Percentiles rank a stretch among this genome's conserved stretches.
Evolutionary conservation across 2,329 filamentous ascomycete genomes (phyloP).

Genomic region (Alternaria viburni): DNA sequence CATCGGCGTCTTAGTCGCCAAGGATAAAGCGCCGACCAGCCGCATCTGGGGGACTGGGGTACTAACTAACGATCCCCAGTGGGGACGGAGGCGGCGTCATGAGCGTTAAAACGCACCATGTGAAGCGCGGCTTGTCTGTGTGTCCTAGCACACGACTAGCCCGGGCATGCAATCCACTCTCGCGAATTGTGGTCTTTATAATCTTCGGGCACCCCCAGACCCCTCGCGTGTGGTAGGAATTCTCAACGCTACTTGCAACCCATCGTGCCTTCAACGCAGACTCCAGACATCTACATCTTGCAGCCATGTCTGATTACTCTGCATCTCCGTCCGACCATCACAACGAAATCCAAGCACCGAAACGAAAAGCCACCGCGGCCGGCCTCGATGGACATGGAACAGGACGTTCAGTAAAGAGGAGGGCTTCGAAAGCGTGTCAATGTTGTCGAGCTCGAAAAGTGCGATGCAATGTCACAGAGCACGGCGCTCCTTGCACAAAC

Average conservation of each 20-base stretch:
- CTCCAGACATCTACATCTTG: conserved; percentile 18
- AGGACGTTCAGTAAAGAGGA: conserved; percentile 72
- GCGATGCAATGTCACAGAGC: conserved; percentile 89
- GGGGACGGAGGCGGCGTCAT: conserved; percentile 43
- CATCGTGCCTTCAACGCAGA: conserved; percentile 19
- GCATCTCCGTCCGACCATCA: conserved; percentile 44
- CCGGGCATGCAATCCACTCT: conserved; percentile 40
- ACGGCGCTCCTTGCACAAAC: conserved; percentile 84
- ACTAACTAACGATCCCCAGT: conserved; percentile 43
- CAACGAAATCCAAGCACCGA: conserved; percentile 51
- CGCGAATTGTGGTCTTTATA: conserved; percentile 43
- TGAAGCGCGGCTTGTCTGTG: conserved; percentile 39
- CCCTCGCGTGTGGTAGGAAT: conserved; percentile 29
- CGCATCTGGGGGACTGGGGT: conserved; percentile 48
- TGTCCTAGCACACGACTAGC: conserved; percentile 37
- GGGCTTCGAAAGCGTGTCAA: conserved; percentile 90
- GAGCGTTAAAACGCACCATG: conserved; percentile 41
- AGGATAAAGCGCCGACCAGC: conserved; percentile 39
- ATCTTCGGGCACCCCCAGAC: conserved; percentile 33
- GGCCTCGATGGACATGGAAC: conserved; percentile 58
- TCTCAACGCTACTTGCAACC: conserved; percentile 15
- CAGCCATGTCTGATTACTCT: conserved; percentile 48
- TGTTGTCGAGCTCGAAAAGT: conserved; percentile 90
- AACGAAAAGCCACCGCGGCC: conserved; percentile 64
- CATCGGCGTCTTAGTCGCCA: conserved; percentile 35